Conservation (phyloP, 306 rosid species). For the Hylodesmum podocarpum region DNA sequence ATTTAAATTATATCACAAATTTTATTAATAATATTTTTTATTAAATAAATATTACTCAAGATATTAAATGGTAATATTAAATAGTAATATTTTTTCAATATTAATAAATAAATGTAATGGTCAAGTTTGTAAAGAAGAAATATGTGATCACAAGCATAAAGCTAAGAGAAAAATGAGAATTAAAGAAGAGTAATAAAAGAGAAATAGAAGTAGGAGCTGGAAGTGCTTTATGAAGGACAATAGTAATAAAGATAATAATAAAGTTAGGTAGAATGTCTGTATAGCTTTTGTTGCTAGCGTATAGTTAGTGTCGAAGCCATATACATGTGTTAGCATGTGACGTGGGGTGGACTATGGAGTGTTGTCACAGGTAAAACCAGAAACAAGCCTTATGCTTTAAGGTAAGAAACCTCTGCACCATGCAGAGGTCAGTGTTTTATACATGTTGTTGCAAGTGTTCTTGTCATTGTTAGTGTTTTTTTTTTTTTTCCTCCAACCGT, state of each 20-base stretch:
- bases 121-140: too few species aligned
- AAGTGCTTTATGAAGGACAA: not conserved
- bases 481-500: too few species aligned
- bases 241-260: not conserved
- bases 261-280: conserved; percentile 34
- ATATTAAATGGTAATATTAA: too few species aligned
- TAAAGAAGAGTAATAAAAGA: not conserved
- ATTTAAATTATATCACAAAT: too few species aligned
- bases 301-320: not conserved
- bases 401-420: conserved; percentile 19
- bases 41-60: too few species aligned
- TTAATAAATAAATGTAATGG: too few species aligned
- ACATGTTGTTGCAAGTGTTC: conserved; percentile 18
- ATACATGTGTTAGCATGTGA: conserved; percentile 35
- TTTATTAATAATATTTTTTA: too few species aligned
- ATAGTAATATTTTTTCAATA: too few species aligned
- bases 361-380: conserved; percentile 30
- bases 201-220: not conserved
- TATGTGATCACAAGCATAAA: not conserved
- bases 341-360: conserved; percentile 21
- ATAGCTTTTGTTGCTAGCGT: conserved; percentile 9
- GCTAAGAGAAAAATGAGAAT: not conserved
- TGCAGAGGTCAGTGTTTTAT: conserved; percentile 15
- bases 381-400: conserved; percentile 21
- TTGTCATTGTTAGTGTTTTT: not conserved